Evolutionary conservation across 176 grass and related monocot species (phyloP).

Genomic region (Aegilops speltoides): DNA sequence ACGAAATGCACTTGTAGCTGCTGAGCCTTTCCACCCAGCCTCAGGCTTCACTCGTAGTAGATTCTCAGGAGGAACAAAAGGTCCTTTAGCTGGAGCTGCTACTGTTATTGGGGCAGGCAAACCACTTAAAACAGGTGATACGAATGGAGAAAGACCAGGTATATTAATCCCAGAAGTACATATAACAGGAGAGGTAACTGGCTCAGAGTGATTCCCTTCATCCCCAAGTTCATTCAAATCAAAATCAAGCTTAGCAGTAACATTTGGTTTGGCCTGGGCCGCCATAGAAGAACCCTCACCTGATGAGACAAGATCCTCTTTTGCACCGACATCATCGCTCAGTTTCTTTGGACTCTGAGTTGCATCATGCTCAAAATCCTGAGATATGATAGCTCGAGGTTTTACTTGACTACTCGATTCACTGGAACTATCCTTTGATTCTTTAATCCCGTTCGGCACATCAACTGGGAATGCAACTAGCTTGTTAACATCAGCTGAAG

Average conservation of each 20-base stretch:
- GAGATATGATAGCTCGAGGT: neutral
- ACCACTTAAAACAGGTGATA: conserved; percentile 39
- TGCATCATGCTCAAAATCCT: conserved; percentile 30
- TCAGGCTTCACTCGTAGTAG: conserved; percentile 63
- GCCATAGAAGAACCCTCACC: conserved; percentile 45
- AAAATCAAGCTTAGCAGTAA: conserved; percentile 55
- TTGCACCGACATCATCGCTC: conserved; percentile 10
- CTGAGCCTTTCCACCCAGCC: conserved; percentile 82
- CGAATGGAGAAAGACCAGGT: conserved; percentile 32
- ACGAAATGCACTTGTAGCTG: conserved; percentile 88
- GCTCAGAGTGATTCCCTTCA: conserved; percentile 50
- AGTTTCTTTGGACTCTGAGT: conserved; percentile 44
- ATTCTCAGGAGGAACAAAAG: conserved; percentile 77
- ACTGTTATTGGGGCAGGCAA: conserved; percentile 55
- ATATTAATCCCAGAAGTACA: conserved; percentile 37
- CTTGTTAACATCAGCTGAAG: conserved; percentile 24
- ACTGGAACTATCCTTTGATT: conserved; percentile 42
- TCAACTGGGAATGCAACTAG: conserved; percentile 11
- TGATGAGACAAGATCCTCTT: conserved; percentile 38
- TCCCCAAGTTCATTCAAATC: conserved; percentile 70
- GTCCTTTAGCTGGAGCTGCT: conserved; percentile 72
- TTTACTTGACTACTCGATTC: conserved; percentile 46
- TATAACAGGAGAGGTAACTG: conserved; percentile 31
- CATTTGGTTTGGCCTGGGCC: conserved; percentile 28
- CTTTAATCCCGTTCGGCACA: conserved; percentile 23